A percentile compares a stretch with the other conserved stretches of the same genome.
Evolutionary conservation across 2,329 filamentous ascomycete species (phyloP).

Genomic region (Paraphoma chrysanthemicola): DNA sequence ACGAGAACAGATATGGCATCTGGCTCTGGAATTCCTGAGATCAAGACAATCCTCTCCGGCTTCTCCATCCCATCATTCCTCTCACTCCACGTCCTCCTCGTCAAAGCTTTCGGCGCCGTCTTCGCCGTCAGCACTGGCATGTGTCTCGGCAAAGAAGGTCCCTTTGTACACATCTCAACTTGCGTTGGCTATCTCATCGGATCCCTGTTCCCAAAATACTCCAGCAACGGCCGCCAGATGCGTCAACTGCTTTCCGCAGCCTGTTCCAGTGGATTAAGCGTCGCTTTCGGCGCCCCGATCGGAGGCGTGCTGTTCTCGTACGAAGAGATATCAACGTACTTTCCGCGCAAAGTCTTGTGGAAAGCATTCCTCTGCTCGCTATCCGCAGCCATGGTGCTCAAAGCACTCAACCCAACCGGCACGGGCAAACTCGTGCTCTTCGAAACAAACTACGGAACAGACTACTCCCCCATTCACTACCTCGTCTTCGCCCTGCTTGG

Average conservation of each 20-base stretch:
- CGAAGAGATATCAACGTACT: conserved; percentile 66
- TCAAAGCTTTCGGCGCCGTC: conserved; percentile 65
- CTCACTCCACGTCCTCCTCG: conserved; percentile 60
- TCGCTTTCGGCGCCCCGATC: conserved; percentile 69
- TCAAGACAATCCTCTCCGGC: conserved; percentile 67
- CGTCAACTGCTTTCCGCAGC: conserved; percentile 65
- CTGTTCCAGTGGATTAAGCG: conserved; percentile 64
- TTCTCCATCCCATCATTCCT: conserved; percentile 67
- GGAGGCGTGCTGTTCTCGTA: conserved; percentile 68
- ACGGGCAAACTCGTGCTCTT: conserved; percentile 68
- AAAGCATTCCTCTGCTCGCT: conserved; percentile 65
- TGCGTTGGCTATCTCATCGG: conserved; percentile 64
- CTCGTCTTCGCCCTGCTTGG: conserved; percentile 64
- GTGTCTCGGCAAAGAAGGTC: conserved; percentile 68
- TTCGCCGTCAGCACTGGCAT: conserved; percentile 67
- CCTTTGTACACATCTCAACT: conserved; percentile 67
- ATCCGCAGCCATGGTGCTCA: conserved; percentile 62
- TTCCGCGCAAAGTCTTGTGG: conserved; percentile 66
- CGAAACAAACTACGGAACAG: conserved; percentile 65
- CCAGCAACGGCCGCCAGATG: conserved; percentile 64
- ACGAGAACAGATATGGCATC: conserved; percentile 57
- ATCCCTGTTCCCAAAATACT: conserved; percentile 62
- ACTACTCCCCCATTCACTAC: conserved; percentile 64
- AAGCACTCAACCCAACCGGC: conserved; percentile 65
- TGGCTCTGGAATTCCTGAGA: conserved; percentile 67